Evolutionary conservation across 2,329 filamentous ascomycete species (phyloP), one percentile per base, ranked within the genome.

Genomic region (Fusarium incarnatum): DNA sequence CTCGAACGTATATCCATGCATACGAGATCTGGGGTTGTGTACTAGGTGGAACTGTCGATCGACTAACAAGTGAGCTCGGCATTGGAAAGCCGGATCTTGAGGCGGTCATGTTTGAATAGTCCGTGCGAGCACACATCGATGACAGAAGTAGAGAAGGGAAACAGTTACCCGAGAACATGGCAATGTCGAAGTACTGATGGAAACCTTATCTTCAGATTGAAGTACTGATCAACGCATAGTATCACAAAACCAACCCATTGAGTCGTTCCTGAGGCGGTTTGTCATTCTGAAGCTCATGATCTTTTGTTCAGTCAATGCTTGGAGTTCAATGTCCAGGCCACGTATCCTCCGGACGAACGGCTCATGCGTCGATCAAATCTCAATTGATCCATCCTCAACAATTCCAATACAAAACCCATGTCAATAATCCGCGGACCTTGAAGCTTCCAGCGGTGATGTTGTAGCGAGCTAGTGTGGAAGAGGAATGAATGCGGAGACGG

Each of bases 401-500:
- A 13, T 22, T 20, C 11, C 6, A 28, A 22, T 18, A 18, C 8
- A 25, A 7, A 13, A 22, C 5, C 18, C 50, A 16, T 22, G 23
- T 22, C 32, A 7, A 12, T 18, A 23, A 8, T 6, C 28, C 23
- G 32, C 8, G 6, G 22, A 13, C 12, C 6, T 11, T 16, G 3
- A 18, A 10, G 44, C 10, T 27, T 9, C 4, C 23, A 1, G 5
- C 11, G 20, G 16, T 22, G 18, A 18, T 30, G 7, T 7, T 10
- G 15, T 16, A 16, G n/a, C 20, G 25, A 50, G 32, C 48, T 46
- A 25, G 34, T 34, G 23, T n/a, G 23, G 2, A 25, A n/a, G 23
- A 40, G 12, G 44, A 22, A 53, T 50, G 45, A 22, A 58, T 54
- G 62, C 63, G 55, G 63, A 61, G 55, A 34, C 42, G 42, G 61